phyloP scores from a whole-genome alignment of 768 basidiomycete species.

The Ramaria rubella region DNA sequence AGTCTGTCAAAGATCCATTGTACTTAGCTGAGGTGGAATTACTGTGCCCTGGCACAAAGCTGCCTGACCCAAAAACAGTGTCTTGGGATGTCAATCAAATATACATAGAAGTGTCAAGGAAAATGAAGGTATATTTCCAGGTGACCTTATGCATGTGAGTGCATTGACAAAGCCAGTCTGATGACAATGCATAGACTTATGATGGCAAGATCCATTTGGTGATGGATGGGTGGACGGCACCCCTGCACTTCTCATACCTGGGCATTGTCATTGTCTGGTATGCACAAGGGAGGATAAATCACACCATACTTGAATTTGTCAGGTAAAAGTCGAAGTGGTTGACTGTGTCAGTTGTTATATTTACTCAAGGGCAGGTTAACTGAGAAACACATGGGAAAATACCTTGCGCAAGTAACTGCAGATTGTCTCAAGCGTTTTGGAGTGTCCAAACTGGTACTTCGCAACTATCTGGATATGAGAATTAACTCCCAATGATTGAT shows the following conservation, averaged over 20 bases:
- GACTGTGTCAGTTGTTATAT: neutral
- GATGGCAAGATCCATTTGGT: constrained; percentile 24
- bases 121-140: neutral
- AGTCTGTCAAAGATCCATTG: constrained; percentile 18
- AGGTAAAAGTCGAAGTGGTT: constrained; percentile 16
- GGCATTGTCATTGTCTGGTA: constrained; percentile 28
- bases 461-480: neutral
- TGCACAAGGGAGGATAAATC: constrained; percentile 23
- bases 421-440: constrained; percentile 25
- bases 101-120: constrained; percentile 8
- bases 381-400: constrained; percentile 23
- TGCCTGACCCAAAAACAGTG: constrained; percentile 23
- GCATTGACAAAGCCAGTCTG: neutral
- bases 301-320: constrained; percentile 29
- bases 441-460: constrained; percentile 22
- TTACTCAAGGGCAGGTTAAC: constrained; percentile 20
- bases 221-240: no score
- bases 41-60: constrained; percentile 20
- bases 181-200: constrained; percentile 6
- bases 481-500: neutral
- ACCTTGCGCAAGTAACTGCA: constrained; percentile 22
- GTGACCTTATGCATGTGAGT: neutral
- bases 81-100: constrained; percentile 17
- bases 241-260: constrained; percentile 24
- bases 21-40: constrained; percentile 24